These are phyloP conservation scores for Fusarium coffeatum DNA, from an alignment of 2,329 filamentous ascomycete genomes.

Conservation along the genomic window DNA sequence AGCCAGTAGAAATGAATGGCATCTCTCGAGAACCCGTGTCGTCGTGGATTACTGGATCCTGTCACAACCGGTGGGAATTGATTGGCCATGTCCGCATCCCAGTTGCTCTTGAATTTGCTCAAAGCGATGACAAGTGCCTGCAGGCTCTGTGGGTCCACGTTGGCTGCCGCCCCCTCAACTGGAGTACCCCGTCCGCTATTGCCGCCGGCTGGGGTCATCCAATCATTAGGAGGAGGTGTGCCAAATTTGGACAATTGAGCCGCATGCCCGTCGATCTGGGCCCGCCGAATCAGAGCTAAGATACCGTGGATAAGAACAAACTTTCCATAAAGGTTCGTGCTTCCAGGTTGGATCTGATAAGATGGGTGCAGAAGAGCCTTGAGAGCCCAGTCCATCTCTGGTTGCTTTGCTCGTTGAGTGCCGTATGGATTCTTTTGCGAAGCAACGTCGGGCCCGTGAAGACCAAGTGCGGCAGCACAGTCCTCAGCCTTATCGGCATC, in stretches of 20 bases:
- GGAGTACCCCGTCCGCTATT: conserved; percentile 61
- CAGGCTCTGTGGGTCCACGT: conserved; percentile 59
- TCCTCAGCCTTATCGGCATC: conserved; percentile 69
- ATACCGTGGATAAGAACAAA: conserved; percentile 79
- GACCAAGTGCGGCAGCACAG: conserved; percentile 73
- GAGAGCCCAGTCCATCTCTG: conserved; percentile 71
- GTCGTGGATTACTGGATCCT: conserved; percentile 62
- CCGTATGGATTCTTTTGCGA: conserved; percentile 69
- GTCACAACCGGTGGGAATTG: conserved; percentile 69
- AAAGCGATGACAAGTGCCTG: conserved; percentile 67
- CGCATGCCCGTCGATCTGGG: conserved; percentile 56
- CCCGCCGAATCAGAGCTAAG: conserved; percentile 67
- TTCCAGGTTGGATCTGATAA: conserved; percentile 70
- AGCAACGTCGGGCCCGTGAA: conserved; percentile 68
- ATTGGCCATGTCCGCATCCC: conserved; percentile 75
- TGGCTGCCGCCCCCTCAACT: conserved; percentile 51
- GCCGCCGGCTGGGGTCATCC: conserved; percentile 59
- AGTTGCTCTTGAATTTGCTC: conserved; percentile 77
- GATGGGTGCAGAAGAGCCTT: conserved; percentile 69
- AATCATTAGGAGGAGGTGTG: conserved; percentile 70
- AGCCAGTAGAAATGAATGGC: conserved; percentile 80
- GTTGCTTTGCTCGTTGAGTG: conserved; percentile 72
- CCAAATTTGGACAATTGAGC: conserved; percentile 55
- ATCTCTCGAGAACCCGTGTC: conserved; percentile 77
- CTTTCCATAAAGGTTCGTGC: conserved; percentile 78